Conservation (phyloP, 495 filamentous ascomycete species). For the Geopyxis carbonaria region DNA sequence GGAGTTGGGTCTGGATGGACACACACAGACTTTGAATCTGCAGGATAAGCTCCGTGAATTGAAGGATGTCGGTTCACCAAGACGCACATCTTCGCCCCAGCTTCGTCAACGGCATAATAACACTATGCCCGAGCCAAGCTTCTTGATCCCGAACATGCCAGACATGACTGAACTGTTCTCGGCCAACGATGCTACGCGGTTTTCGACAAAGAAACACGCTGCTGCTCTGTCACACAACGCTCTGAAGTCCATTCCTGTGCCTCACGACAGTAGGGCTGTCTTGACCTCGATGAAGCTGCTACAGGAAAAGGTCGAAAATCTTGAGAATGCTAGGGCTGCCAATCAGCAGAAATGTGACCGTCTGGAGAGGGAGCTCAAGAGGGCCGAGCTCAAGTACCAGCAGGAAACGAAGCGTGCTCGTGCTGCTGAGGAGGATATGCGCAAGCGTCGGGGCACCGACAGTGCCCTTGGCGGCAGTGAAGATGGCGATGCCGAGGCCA, state of each 20-base stretch:
- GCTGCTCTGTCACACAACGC: conserved; percentile 31
- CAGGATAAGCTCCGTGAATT: conserved; percentile 15
- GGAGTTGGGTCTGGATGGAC: conserved; percentile 23
- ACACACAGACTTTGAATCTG: conserved; percentile 17
- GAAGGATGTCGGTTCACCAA: conserved; percentile 10
- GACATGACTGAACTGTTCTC: conserved; percentile 58
- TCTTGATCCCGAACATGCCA: conserved; percentile 49
- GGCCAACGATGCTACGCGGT: conserved; percentile 36
- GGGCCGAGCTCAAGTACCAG: conserved; percentile 31
- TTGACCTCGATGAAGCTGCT: conserved; percentile 50
- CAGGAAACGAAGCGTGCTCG: conserved; percentile 31
- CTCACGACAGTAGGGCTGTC: conserved; percentile 51
- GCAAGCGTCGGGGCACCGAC: conserved; percentile 20
- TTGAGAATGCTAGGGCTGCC: conserved; percentile 45
- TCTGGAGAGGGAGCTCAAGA: conserved; percentile 41
- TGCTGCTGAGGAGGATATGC: conserved; percentile 30
- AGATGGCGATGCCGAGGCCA: conserved; percentile 25
- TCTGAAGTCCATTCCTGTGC: conserved; percentile 46
- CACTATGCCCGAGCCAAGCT: conserved; percentile 32
- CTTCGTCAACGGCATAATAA: not conserved
- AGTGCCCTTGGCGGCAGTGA: conserved; percentile 27
- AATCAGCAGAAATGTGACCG: conserved; percentile 38
- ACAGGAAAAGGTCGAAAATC: conserved; percentile 44
- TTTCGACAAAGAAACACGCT: conserved; percentile 30
- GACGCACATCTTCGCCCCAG: conserved; percentile 18